These are phyloP conservation scores for Podaxis pistillaris DNA, from an alignment of 768 basidiomycete species.

Conservation along the genomic window DNA sequence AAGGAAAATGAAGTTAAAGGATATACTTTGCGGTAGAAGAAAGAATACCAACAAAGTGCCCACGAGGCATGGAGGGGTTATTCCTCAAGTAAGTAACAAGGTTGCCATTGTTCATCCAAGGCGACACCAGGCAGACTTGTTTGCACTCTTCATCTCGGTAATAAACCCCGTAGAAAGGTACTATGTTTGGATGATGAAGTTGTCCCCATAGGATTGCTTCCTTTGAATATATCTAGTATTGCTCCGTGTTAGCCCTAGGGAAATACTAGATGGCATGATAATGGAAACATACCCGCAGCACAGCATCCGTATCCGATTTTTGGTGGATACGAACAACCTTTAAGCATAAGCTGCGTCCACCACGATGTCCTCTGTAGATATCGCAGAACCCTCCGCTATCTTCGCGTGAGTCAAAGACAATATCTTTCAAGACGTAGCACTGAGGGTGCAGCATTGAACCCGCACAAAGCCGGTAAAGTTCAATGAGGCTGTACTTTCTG, in stretches of 20 bases:
- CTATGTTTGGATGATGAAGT: slow-evolving; percentile 7
- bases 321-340: background rate
- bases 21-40: background rate
- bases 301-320: slow-evolving; percentile 15
- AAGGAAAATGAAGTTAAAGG: background rate
- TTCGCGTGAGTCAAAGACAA: background rate
- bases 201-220: slow-evolving; percentile 11
- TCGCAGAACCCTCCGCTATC: background rate
- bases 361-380: background rate
- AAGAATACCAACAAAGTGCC: slow-evolving; percentile 4
- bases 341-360: background rate
- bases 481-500: background rate
- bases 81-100: slow-evolving; percentile 6
- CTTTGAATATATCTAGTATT: background rate
- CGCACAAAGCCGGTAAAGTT: background rate
- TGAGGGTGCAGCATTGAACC: background rate
- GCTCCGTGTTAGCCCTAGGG: too few species aligned
- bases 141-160: background rate
- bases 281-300: slow-evolving; percentile 24
- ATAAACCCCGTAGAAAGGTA: slow-evolving; percentile 14
- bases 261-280: slow-evolving; percentile 16
- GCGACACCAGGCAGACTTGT: slow-evolving; percentile 15
- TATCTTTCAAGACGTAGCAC: background rate
- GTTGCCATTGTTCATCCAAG: slow-evolving; percentile 17
- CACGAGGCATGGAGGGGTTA: slow-evolving; percentile 6